Evolutionary conservation across 192 early-diverging fungal genomes (phyloP), one percentile per base, ranked within the genome.

Genomic region (Blastocladiella britannica): DNA sequence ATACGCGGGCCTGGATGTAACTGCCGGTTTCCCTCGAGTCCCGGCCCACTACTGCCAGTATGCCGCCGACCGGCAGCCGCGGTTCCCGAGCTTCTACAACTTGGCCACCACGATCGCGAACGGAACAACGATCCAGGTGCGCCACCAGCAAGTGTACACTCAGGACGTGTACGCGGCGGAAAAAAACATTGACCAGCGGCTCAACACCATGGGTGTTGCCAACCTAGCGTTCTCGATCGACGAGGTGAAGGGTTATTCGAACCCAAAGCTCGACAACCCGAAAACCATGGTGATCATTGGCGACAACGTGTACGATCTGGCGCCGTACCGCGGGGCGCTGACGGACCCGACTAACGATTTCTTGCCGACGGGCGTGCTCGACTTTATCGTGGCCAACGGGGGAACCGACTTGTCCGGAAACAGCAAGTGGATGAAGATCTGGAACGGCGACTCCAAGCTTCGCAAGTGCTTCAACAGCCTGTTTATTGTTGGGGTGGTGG

Each of bases 401-500:
- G 37, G 37, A 0, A 47, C 37, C 37, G 37, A 47, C 37, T 47
- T 47, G 37, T 20, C 37, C 37, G n/a, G n/a, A 2, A 20, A 47
- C 37, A 47, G n/a, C 3, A 20, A 9, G 15, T 47, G 12, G 15
- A 47, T 47, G 37, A 20, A 9, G 4, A 47, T 47, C n/a, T 47
- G 37, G 37, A 47, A 47, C 37, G n/a, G n/a, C 15, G 37, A 47
- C 37, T 20, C 12, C 3, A 20, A 47, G 15, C 15, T 47, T 9
- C 37, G 37, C 59, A 65, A 63, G 15, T 96, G 93, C 71, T 67
- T 96, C 29, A 75, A 93, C 51, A 76, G 75, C 52, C 65, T 84
- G 47, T 93, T 93, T 62, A 91, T 86, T 55, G 69, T 87, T 8
- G 93, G 89, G 55, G 61, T 71, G 52, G 52, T 93, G 27, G 91